phyloP scores from a whole-genome alignment of 1,284 basidiomycete genomes.

The Tilletiaria anomala region DNA sequence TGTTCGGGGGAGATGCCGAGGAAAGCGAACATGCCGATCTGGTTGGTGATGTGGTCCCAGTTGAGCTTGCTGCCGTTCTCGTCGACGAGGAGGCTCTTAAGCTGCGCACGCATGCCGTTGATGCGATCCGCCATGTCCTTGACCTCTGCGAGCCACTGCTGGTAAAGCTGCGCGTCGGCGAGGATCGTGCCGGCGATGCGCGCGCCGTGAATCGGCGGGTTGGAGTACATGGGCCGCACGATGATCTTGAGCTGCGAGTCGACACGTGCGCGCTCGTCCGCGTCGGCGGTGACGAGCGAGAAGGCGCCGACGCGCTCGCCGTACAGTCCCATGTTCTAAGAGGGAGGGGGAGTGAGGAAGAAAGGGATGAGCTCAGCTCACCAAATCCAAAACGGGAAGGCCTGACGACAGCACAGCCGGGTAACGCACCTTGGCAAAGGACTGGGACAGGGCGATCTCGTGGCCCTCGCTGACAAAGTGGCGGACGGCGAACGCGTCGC shows the following conservation, averaged over 20 bases:
- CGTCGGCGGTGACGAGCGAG: conserved; percentile 27
- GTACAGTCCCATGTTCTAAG: conserved; percentile 40
- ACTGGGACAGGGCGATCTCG: conserved; percentile 33
- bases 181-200: conserved; percentile 43
- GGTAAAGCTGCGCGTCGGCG: conserved; percentile 39
- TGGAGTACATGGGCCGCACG: conserved; percentile 95
- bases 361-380: neutral
- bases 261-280: conserved; percentile 35
- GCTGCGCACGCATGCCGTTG: conserved; percentile 37
- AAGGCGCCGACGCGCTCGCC: conserved; percentile 39
- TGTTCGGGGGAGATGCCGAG: conserved; percentile 38
- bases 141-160: conserved; percentile 41
- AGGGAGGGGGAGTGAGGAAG: neutral
- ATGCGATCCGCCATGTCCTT: conserved; percentile 41
- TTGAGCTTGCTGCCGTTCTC: conserved; percentile 38
- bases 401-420: neutral
- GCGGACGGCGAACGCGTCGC: conserved; percentile 37
- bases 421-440: conserved; percentile 22
- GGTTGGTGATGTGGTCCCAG: conserved; percentile 41
- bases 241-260: conserved; percentile 58
- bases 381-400: neutral
- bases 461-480: conserved; percentile 41
- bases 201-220: conserved; percentile 71
- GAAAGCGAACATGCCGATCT: conserved; percentile 40
- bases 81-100: conserved; percentile 34